phyloP scores from a whole-genome alignment of 768 basidiomycete species.

The Termitomyces heimii region DNA sequence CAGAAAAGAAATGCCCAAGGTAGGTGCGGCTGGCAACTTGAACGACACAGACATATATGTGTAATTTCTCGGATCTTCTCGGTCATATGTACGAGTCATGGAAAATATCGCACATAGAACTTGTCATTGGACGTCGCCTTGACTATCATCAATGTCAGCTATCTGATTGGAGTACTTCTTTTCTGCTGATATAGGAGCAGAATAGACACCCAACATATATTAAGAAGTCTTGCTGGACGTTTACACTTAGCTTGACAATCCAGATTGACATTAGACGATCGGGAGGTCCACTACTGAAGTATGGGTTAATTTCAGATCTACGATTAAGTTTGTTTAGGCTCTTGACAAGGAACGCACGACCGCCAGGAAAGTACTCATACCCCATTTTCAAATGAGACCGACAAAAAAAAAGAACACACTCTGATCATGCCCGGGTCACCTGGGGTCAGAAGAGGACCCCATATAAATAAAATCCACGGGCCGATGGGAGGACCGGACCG shows the following conservation, averaged over 20 bases:
- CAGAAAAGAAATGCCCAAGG: background rate
- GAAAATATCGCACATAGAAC: background rate
- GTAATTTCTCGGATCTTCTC: constrained; percentile 4
- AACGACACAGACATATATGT: background rate
- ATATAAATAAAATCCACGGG: background rate
- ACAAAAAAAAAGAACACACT: background rate
- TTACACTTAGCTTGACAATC: too few relatives aligned
- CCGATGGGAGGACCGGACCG: background rate
- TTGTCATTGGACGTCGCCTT: constrained; percentile 5
- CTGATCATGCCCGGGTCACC: too few relatives aligned
- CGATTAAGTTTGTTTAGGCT: background rate
- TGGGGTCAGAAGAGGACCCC: background rate
- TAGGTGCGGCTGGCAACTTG: background rate
- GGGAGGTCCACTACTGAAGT: background rate
- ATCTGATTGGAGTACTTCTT: background rate
- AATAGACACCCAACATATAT: background rate
- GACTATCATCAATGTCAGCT: background rate
- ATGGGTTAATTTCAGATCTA: background rate
- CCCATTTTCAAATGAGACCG: background rate
- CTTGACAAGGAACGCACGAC: background rate
- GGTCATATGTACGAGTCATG: background rate
- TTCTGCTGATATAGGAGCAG: background rate
- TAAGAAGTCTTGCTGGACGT: too few relatives aligned
- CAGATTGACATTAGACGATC: too few relatives aligned
- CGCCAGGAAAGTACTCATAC: background rate